Evolutionary conservation across 2,329 filamentous ascomycete genomes (phyloP).

Genomic region (Xylariaceae sp.): DNA sequence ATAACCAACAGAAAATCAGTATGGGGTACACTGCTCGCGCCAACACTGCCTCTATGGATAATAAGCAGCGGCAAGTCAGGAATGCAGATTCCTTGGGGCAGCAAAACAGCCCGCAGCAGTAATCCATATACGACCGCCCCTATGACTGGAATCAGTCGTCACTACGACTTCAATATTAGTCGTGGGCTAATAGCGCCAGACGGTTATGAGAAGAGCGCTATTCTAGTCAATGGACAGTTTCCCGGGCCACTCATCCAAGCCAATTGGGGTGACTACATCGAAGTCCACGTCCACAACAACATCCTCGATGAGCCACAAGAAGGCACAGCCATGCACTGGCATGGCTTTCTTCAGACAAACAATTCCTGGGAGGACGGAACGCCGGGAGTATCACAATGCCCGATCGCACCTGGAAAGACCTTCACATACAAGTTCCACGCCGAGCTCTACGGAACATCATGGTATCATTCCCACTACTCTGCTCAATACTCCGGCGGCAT

Average conservation of each 20-base stretch:
- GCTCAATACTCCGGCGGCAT: constrained; percentile 60
- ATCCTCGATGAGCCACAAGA: constrained; percentile 27
- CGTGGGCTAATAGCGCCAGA: constrained; percentile 53
- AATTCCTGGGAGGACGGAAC: constrained; percentile 55
- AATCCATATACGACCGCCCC: constrained; percentile 51
- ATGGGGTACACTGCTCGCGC: constrained; percentile 34
- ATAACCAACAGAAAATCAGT: constrained; percentile 23
- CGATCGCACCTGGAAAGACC: constrained; percentile 59
- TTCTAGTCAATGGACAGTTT: constrained; percentile 50
- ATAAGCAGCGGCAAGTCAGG: constrained; percentile 10
- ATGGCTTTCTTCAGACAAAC: constrained; percentile 48
- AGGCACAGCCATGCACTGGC: constrained; percentile 52
- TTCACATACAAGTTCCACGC: constrained; percentile 55
- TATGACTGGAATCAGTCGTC: constrained; percentile 52
- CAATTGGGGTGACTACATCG: constrained; percentile 43
- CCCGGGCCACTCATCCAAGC: constrained; percentile 55
- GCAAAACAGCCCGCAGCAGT: constrained; percentile 38
- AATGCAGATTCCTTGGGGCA: constrained; percentile 51
- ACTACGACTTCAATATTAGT: constrained; percentile 53
- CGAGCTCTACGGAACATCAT: constrained; percentile 52
- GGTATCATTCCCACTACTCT: constrained; percentile 63
- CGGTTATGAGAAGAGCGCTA: constrained; percentile 45
- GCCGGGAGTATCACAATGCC: constrained; percentile 59
- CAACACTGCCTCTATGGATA: constrained; percentile 32
- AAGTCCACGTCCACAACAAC: constrained; percentile 32